These are phyloP conservation scores for Colletotrichum sansevieriae DNA, from an alignment of 2,329 filamentous ascomycete species.

Conservation along the genomic window DNA sequence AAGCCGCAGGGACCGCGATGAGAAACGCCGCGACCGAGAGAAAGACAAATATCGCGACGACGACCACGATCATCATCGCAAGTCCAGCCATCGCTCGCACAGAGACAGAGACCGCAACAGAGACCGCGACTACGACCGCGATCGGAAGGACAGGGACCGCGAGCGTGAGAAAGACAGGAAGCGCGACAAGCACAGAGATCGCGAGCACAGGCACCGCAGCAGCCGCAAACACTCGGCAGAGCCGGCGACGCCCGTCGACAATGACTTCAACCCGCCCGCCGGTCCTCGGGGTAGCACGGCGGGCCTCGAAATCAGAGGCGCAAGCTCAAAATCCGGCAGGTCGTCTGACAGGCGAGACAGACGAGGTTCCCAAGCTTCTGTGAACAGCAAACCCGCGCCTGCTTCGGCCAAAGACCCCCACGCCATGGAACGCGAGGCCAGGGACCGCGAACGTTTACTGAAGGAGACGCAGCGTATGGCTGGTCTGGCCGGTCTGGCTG, in stretches of 20 bases:
- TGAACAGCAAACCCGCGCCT: conserved; percentile 44
- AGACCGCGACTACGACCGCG: conserved; percentile 52
- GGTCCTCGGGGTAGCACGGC: conserved; percentile 51
- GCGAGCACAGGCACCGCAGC: conserved; percentile 54
- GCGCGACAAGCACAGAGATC: conserved; percentile 55
- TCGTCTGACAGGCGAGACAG: conserved; percentile 47
- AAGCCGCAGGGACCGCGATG: conserved; percentile 69
- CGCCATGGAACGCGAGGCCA: conserved; percentile 76
- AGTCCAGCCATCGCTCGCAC: conserved; percentile 57
- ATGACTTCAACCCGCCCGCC: conserved; percentile 57
- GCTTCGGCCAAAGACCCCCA: conserved; percentile 67
- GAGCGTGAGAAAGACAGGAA: conserved; percentile 52
- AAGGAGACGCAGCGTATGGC: conserved; percentile 78
- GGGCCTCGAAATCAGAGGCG: conserved; percentile 56
- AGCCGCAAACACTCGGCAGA: conserved; percentile 48
- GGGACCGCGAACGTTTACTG: conserved; percentile 74
- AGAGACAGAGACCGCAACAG: conserved; percentile 58
- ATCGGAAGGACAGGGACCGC: conserved; percentile 54
- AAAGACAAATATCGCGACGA: conserved; percentile 61
- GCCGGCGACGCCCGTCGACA: conserved; percentile 53
- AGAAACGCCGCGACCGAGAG: conserved; percentile 57
- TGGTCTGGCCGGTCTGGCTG: conserved; percentile 60
- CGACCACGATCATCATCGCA: conserved; percentile 59
- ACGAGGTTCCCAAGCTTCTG: conserved; percentile 53
- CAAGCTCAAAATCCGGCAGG: conserved; percentile 45